Conservation (phyloP, 495 filamentous ascomycete species). For the Articulospora tetracladia region DNA sequence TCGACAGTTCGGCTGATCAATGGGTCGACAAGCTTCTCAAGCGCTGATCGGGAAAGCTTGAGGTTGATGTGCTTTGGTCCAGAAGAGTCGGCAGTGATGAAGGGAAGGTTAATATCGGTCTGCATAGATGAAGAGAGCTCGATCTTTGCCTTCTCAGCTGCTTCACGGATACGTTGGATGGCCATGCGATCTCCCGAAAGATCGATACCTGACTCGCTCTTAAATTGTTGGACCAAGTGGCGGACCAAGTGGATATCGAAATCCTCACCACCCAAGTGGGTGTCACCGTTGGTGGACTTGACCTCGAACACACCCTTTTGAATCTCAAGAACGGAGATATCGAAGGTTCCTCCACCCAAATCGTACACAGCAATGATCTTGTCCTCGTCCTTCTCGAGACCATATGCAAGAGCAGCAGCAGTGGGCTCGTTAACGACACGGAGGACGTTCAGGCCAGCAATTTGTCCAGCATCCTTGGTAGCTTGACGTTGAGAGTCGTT, state of each 20-base stretch:
- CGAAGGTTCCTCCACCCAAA: conserved; percentile 97
- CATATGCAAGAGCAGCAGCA: conserved; percentile 91
- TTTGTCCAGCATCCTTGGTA: conserved; percentile 97
- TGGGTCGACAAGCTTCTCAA: conserved; percentile 90
- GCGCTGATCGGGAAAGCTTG: conserved; percentile 89
- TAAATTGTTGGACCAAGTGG: conserved; percentile 92
- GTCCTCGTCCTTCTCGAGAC: conserved; percentile 90
- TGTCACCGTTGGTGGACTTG: conserved; percentile 98
- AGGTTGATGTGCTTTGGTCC: conserved; percentile 97
- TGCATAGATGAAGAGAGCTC: conserved; percentile 95
- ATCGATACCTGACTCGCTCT: conserved; percentile 91
- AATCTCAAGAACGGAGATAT: conserved; percentile 97
- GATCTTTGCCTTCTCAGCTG: conserved; percentile 99
- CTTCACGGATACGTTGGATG: conserved; percentile 98
- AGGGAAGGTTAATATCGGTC: conserved; percentile 98
- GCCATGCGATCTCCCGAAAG: conserved; percentile 94
- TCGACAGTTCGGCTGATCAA: conserved; percentile 83
- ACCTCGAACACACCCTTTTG: conserved; percentile 98
- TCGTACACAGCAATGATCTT: conserved; percentile 94
- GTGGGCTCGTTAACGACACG: conserved; percentile 98
- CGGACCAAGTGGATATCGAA: conserved; percentile 97
- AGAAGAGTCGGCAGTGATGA: conserved; percentile 93
- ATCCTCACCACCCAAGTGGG: conserved; percentile 96
- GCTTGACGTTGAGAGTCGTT: conserved; percentile 97
- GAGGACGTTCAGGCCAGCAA: conserved; percentile 90